phyloP scores from a whole-genome alignment of 306 rosid genomes.

The Begonia masoniana region DNA sequence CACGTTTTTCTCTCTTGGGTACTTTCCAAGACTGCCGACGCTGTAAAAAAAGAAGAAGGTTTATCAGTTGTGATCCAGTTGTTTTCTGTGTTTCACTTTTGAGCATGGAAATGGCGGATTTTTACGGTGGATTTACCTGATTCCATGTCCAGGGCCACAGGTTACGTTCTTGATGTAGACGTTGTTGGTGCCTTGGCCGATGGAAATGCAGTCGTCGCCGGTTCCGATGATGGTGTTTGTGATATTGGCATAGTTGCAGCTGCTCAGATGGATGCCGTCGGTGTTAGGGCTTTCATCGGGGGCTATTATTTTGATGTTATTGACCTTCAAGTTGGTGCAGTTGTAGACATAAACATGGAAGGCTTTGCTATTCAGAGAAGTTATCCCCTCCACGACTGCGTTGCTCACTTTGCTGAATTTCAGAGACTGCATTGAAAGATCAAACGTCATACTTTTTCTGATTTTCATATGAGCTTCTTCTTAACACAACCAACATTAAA shows the following conservation, averaged over 20 bases:
- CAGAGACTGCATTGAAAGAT: slow-evolving; percentile 22
- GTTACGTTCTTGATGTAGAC: slow-evolving; percentile 18
- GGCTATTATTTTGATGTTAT: slow-evolving; percentile 25
- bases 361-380: slow-evolving; percentile 38
- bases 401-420: slow-evolving; percentile 30
- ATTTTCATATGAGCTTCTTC: too few species aligned
- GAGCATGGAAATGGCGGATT: neutral
- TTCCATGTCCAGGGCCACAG: slow-evolving; percentile 80
- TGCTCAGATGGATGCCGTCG: slow-evolving; percentile 53
- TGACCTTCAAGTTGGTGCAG: slow-evolving; percentile 18
- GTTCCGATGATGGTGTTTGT: slow-evolving; percentile 31
- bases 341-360: slow-evolving; percentile 32
- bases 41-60: slow-evolving; percentile 4
- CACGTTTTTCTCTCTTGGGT: slow-evolving; percentile 26
- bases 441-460: too few species aligned
- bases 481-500: too few species aligned
- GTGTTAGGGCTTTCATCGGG: slow-evolving; percentile 64
- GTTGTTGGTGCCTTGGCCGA: slow-evolving; percentile 27
- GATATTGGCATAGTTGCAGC: slow-evolving; percentile 15
- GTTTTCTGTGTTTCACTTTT: too few species aligned
- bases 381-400: slow-evolving; percentile 18
- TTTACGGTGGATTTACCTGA: slow-evolving; percentile 14
- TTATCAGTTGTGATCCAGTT: too few species aligned
- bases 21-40: slow-evolving; percentile 65
- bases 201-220: slow-evolving; percentile 66